Conservation (phyloP, 805 yeast species). For the Tanozyma kutaoensis region DNA sequence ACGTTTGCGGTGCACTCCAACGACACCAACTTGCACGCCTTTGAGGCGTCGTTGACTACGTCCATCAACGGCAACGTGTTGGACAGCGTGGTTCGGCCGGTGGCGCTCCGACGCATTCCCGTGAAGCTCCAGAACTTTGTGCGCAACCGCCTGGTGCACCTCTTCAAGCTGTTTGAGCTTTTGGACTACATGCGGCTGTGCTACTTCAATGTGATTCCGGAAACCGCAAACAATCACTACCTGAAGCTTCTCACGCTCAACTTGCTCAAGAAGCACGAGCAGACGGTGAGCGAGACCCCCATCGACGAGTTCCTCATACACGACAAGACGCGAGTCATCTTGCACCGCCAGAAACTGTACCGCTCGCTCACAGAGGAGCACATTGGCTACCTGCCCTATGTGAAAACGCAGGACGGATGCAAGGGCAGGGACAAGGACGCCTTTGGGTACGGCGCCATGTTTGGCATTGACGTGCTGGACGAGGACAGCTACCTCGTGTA, state of each 20-base stretch:
- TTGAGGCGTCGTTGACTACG: slow-evolving; percentile 15
- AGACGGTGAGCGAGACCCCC: no score
- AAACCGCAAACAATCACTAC: slow-evolving; percentile 22
- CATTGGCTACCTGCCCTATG: no score
- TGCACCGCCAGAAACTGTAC: no score
- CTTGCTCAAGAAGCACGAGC: slow-evolving; percentile 25
- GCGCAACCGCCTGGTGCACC: slow-evolving; percentile 14
- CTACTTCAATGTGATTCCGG: slow-evolving; percentile 22
- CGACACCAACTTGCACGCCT: slow-evolving; percentile 23
- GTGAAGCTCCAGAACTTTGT: slow-evolving; percentile 20
- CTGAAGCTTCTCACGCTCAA: slow-evolving; percentile 20
- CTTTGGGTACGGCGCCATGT: no score
- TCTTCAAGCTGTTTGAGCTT: slow-evolving; percentile 19
- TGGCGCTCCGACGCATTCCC: slow-evolving; percentile 16
- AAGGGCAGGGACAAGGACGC: no score
- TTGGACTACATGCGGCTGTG: slow-evolving; percentile 27
- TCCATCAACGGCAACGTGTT: slow-evolving; percentile 12
- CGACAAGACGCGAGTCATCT: no score
- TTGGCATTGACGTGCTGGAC: slow-evolving; percentile 7
- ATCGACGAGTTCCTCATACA: no score
- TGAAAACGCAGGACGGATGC: no score
- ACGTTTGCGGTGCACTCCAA: slow-evolving; percentile 19
- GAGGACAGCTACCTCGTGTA: slow-evolving; percentile 13
- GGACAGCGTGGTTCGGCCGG: slow-evolving; percentile 10
- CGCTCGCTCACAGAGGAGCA: no score